phyloP scores from a whole-genome alignment of 106 monocot species.

The Hemerocallis citrina region DNA sequence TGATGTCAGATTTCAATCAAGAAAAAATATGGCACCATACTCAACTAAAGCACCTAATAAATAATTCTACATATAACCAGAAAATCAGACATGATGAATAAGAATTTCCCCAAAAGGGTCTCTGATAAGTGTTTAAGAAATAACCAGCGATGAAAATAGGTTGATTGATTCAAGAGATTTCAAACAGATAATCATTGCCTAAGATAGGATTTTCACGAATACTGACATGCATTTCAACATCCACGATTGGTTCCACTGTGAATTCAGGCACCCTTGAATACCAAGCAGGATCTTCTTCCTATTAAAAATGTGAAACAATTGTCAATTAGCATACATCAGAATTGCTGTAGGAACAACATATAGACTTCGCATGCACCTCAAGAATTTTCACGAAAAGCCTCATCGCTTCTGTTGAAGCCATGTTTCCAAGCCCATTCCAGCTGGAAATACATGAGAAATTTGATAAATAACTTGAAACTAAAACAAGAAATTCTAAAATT shows the following conservation, averaged over 20 bases:
- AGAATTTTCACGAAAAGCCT: slow-evolving; percentile 96
- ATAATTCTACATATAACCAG: too few relatives aligned
- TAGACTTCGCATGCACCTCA: slow-evolving; percentile 46
- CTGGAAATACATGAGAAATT: slow-evolving; percentile 46
- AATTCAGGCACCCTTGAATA: slow-evolving; percentile 68
- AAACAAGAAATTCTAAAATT: too few relatives aligned
- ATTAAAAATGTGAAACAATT: slow-evolving; percentile 13
- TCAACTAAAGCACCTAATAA: too few relatives aligned
- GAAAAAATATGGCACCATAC: too few relatives aligned
- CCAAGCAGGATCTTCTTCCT: slow-evolving; percentile 99
- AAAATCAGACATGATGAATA: too few relatives aligned
- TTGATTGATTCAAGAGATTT: too few relatives aligned
- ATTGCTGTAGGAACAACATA: not conserved
- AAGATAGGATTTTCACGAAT: not conserved
- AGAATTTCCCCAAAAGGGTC: too few relatives aligned
- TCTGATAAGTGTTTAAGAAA: too few relatives aligned
- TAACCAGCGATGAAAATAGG: too few relatives aligned
- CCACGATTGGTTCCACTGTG: slow-evolving; percentile 37
- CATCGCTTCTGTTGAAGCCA: slow-evolving; percentile 98
- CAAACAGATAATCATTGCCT: not conserved
- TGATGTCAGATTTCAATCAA: too few relatives aligned
- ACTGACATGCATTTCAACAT: slow-evolving; percentile 65
- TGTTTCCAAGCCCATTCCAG: slow-evolving; percentile 97
- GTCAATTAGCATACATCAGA: slow-evolving; percentile 6
- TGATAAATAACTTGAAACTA: too few relatives aligned